Base-by-base conservation (phyloP, 768 basidiomycete species). In the Galerina marginata region DNA sequence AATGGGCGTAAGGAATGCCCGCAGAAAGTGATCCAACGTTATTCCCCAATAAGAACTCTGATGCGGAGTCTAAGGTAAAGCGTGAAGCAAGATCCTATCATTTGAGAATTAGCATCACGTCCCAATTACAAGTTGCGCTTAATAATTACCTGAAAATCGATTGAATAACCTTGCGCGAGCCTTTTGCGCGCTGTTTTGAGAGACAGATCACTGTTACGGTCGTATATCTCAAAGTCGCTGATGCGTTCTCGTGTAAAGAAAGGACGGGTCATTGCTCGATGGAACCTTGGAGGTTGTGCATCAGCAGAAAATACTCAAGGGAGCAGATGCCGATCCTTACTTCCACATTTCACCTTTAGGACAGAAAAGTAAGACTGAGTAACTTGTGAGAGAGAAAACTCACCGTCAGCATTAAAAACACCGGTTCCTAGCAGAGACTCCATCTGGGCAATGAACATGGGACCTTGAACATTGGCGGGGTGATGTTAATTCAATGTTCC, bases 41-140 rank as follows among this genome's bases (percentile, higher is more conserved):
- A 37, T 76, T 74, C 6, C 83, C 83, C 60, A 88, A 87, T 20
- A 89, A 78, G 64, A 85, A 87, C 54, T 86, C 83, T 0, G 86
- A 83, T 3, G 86, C 86, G 1, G 85, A 82, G 72, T 89, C 88
- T 14, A 89, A 74, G 0, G 88, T 87, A 69, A 89, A 88, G 1
- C 81, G 76, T 2, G 74, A 73, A 9, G 74, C 77, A 36, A 81
- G 61, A 62, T 83, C 81, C 78, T 81, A 44, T 9, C 59, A 53
- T 44, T 15, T 4, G 36, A 26, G 49, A 26, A 42, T 52, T 23
- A 51, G 33, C 25, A n/a, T 42, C n/a, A 33, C 29, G 9, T 36
- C 7, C 33, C 42, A 29, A 5, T 29, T 9, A 14, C 33, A 38
- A 20, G 4, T 12, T 11, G 33, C 10, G 2, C 20, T 11, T 1